These are phyloP conservation scores for Fusarium illudens DNA, from an alignment of 2,329 filamentous ascomycete species.

Conservation along the genomic window DNA sequence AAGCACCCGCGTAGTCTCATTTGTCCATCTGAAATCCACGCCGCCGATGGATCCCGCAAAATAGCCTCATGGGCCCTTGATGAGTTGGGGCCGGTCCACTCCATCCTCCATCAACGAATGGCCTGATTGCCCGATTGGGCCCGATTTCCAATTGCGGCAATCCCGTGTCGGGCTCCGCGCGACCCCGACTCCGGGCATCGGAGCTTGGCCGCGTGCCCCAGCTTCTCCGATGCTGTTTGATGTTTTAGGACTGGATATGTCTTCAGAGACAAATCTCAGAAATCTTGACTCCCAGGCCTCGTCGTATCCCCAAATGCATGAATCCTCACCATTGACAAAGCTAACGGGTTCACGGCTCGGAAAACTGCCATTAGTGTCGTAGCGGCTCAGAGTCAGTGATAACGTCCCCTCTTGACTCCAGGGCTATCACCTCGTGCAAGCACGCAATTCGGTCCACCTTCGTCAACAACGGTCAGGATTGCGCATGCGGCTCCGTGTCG, in stretches of 20 bases:
- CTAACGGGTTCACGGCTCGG: neutral
- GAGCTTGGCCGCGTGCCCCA: slow-evolving; percentile 13
- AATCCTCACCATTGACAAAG: neutral
- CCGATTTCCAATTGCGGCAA: slow-evolving; percentile 31
- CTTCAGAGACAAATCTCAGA: neutral
- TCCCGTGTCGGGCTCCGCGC: slow-evolving; percentile 34
- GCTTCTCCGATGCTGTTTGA: neutral
- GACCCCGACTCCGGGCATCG: slow-evolving; percentile 34
- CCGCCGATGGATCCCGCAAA: slow-evolving; percentile 36
- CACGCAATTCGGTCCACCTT: slow-evolving; percentile 41
- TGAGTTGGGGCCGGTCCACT: slow-evolving; percentile 14
- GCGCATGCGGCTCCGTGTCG: slow-evolving; percentile 9
- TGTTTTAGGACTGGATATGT: neutral
- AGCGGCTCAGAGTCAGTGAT: slow-evolving; percentile 5
- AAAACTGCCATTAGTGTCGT: slow-evolving; percentile 7
- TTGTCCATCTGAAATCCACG: slow-evolving; percentile 7
- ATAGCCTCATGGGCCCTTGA: slow-evolving; percentile 30
- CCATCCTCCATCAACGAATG: slow-evolving; percentile 17
- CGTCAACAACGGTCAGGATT: slow-evolving; percentile 25
- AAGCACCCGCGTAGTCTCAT: slow-evolving; percentile 11
- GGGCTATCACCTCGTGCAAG: slow-evolving; percentile 21
- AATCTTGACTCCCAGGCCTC: neutral
- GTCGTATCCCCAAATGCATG: neutral
- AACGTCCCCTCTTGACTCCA: slow-evolving; percentile 1
- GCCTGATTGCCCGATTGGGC: slow-evolving; percentile 27